Base-by-base conservation (phyloP, 164 flowering plant genomes). In the Litsea cubeba region DNA sequence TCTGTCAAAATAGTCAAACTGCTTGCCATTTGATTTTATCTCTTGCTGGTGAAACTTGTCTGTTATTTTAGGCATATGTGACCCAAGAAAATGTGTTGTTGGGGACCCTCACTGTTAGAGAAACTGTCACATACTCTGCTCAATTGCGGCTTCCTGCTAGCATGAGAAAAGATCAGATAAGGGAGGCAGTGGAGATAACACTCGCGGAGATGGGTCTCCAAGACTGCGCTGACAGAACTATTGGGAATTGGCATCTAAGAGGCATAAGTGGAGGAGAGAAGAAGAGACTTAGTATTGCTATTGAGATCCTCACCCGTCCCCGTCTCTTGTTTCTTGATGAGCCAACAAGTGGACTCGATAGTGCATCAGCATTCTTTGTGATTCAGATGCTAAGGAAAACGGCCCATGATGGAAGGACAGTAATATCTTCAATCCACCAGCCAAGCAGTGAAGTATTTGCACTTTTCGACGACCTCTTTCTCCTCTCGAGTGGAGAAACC, bases 241-340 rank as follows among this genome's bases (percentile, higher is more conserved):
- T 92, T 5, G 97, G 97, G 24, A 90, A 88, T 80, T 92, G 95
- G 95, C 92, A 89, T 49, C 32, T 84, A 35, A 80, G 94, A 76
- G 97, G 97, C 0, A 80, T 92, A 46, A 90, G 94, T 71, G 95
- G 97, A 1, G 95, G 97, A 0, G 95, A 92, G 82, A 92, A 84
- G 87, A 92, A 86, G 78, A 82, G 97, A 72, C 50, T 90, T 0
- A 90, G 97, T 79, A 86, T 92, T 72, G 93, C 88, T 0, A 81
- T 89, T 2, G 93, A 92, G 66, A 83, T 90, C 69, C 86, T 92
- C n/a, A 88, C 87, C 2, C 75, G 88, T 25, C 97, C 97, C 5
- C 80, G 69, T 20, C 70, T 89, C 5, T 23, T 92, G 66, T 90
- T 90, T 71, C 93, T 92, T 3, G 97, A 92, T 73, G 97, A 93